Base-by-base conservation (phyloP, 2,329 filamentous ascomycete species). In the Gaeumannomyces tritici region DNA sequence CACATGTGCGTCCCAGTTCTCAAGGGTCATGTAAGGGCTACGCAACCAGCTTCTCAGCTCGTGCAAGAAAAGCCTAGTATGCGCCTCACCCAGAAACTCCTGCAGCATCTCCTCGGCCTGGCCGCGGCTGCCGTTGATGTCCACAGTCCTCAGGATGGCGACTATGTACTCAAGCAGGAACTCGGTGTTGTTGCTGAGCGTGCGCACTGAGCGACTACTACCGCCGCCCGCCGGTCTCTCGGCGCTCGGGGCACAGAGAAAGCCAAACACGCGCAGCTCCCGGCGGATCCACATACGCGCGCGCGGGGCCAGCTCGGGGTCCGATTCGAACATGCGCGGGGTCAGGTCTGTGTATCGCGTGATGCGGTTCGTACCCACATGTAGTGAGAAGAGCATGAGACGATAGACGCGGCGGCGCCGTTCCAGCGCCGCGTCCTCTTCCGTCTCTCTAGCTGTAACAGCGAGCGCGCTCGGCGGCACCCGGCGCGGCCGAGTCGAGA, bases 91-190 rank as follows among this genome's bases (percentile, higher is more conserved):
- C 4, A 97, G 70, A 66, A 92, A 95, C 59, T 95, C 90, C 27
- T 84, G 78, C 51, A 97, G 73, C 74, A 96, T 82, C 55, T 90
- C 86, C 71, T 95, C 90, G 0, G 91, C 91, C 68, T 90, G 85
- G 0, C 91, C 92, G 54, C 83, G 82, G 65, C 89, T 90, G 4
- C 86, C 89, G 73, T 91, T 91, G 5, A 93, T 80, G 69, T 96
- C 91, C 21, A 95, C 85, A 0, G 86, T 90, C 72, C 90, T 93
- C 63, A 97, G 75, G 27, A 97, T 89, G 12, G 89, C 89, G 55
- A 97, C 76, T 61, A 96, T 85, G 72, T 96, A 96, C 69, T 96
- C 90, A 12, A 97, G 81, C 13, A 97, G 74, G 65, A 93, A 96
- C 70, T 96, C 92, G 9, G 89, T 84, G 69, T 93, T 93, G 66